Evolutionary conservation across 257 asterid species (phyloP).

Genomic region (Primulina tabacum): DNA sequence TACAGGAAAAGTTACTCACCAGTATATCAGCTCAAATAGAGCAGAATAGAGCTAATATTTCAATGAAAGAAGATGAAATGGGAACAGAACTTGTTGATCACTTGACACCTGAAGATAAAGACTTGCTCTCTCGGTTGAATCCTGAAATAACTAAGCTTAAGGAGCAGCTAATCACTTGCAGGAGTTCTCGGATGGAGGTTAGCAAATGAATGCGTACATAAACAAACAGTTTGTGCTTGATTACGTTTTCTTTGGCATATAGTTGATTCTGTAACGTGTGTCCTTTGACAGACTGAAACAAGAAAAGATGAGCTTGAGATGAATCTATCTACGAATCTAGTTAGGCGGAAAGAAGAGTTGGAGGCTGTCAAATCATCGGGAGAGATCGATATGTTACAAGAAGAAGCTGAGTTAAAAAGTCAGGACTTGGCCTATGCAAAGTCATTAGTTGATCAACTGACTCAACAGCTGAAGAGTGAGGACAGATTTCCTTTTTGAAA

Average conservation of each 20-base stretch:
- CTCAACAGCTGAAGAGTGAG: slow-evolving; percentile 72
- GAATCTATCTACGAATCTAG: slow-evolving; percentile 93
- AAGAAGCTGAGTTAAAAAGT: slow-evolving; percentile 73
- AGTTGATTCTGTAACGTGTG: slow-evolving; percentile 8
- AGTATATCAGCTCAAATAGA: slow-evolving; percentile 79
- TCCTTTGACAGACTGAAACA: slow-evolving; percentile 68
- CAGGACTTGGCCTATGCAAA: slow-evolving; percentile 76
- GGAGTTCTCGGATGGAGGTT: slow-evolving; percentile 91
- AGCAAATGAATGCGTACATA: slow-evolving; percentile 23
- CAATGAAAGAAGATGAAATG: slow-evolving; percentile 85
- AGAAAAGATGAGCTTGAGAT: slow-evolving; percentile 95
- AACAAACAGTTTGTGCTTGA: background rate
- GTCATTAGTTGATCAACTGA: slow-evolving; percentile 53
- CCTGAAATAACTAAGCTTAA: slow-evolving; percentile 86
- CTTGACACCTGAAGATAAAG: slow-evolving; percentile 87
- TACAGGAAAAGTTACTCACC: slow-evolving; percentile 78
- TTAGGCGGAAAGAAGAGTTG: slow-evolving; percentile 89
- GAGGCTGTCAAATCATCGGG: slow-evolving; percentile 73
- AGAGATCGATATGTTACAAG: slow-evolving; percentile 61
- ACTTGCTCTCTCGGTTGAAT: slow-evolving; percentile 71
- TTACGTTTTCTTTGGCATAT: slow-evolving; percentile 17
- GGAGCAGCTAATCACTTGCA: slow-evolving; percentile 66
- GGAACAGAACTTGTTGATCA: slow-evolving; percentile 97
- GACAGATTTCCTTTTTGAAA: slow-evolving; percentile 18
- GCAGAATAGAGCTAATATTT: slow-evolving; percentile 75